Evolutionary conservation across 208 protist genomes (phyloP).

Genomic region (Trypanosoma scelopori): DNA sequence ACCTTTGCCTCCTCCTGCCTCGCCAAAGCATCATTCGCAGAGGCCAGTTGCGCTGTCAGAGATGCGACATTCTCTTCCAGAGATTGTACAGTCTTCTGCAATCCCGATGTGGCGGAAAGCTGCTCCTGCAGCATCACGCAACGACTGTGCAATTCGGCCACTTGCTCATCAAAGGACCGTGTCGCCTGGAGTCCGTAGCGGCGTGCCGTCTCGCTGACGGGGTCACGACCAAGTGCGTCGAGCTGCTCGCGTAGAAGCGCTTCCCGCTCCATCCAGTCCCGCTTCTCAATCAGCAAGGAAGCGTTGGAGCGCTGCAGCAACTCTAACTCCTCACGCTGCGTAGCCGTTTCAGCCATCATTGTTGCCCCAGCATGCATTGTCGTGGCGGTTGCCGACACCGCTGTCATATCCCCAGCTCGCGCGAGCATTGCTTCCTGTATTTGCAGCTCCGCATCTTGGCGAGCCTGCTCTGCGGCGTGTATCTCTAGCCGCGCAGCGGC

Average conservation of each 20-base stretch:
- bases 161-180: constrained; percentile 46
- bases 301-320: constrained; percentile 41
- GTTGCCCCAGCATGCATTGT: background rate
- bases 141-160: constrained; percentile 35
- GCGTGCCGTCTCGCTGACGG: constrained; percentile 63
- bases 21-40: background rate
- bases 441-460: constrained; percentile 49
- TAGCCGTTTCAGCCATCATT: background rate
- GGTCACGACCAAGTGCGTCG: constrained; percentile 60
- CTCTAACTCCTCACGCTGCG: constrained; percentile 28
- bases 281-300: constrained; percentile 37
- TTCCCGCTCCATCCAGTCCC: constrained; percentile 62
- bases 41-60: constrained; percentile 9
- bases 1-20: constrained; percentile 14
- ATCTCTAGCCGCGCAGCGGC: constrained; percentile 19
- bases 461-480: constrained; percentile 39
- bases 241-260: constrained; percentile 51
- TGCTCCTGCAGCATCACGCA: constrained; percentile 23
- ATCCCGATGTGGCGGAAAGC: constrained; percentile 17
- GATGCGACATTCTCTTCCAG: constrained; percentile 3
- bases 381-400: background rate
- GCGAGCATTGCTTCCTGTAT: constrained; percentile 21
- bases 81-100: constrained; percentile 20
- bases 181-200: constrained; percentile 69
- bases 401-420: background rate